Percentiles rank a stretch among this genome's conserved stretches.
Conservation (phyloP, 768 basidiomycete genomes). For the Naganishia kalamii region DNA sequence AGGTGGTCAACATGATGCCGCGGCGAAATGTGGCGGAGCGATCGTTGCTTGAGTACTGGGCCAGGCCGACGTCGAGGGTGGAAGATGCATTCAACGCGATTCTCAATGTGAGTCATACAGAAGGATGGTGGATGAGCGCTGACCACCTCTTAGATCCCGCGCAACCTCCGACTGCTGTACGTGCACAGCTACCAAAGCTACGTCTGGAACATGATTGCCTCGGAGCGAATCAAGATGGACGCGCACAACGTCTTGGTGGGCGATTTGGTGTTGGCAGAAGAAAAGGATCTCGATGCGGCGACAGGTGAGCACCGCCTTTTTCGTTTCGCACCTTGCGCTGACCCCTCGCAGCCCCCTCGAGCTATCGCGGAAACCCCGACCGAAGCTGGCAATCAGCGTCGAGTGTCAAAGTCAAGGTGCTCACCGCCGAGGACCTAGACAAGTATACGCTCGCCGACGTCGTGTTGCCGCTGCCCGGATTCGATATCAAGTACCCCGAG, state of each 20-base stretch:
- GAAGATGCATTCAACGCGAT: conserved; percentile 69
- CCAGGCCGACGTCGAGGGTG: conserved; percentile 69
- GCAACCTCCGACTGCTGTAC: conserved; percentile 92
- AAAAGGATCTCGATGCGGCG: conserved; percentile 39
- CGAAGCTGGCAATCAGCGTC: conserved; percentile 40
- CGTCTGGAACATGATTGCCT: conserved; percentile 95
- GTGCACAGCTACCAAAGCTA: conserved; percentile 98
- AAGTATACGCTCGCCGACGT: conserved; percentile 88
- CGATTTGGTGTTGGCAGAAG: conserved; percentile 74
- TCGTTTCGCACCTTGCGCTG: not conserved
- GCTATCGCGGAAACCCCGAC: conserved; percentile 23
- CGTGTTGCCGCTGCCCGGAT: conserved; percentile 94
- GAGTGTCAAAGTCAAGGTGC: conserved; percentile 60
- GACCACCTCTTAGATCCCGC: conserved; percentile 65
- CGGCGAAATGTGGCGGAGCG: conserved; percentile 88
- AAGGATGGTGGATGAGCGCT: not conserved
- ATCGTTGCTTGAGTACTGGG: conserved; percentile 78
- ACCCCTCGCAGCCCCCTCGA: conserved; percentile 9
- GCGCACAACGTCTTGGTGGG: conserved; percentile 68
- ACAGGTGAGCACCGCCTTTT: conserved; percentile 23
- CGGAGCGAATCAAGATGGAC: conserved; percentile 75
- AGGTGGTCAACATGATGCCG: conserved; percentile 78
- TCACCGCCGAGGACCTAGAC: conserved; percentile 69
- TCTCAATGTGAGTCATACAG: conserved; percentile 57
- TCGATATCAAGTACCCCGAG: conserved; percentile 85